phyloP scores from a whole-genome alignment of 1,284 basidiomycete genomes.

The Porphyrellus sp. region DNA sequence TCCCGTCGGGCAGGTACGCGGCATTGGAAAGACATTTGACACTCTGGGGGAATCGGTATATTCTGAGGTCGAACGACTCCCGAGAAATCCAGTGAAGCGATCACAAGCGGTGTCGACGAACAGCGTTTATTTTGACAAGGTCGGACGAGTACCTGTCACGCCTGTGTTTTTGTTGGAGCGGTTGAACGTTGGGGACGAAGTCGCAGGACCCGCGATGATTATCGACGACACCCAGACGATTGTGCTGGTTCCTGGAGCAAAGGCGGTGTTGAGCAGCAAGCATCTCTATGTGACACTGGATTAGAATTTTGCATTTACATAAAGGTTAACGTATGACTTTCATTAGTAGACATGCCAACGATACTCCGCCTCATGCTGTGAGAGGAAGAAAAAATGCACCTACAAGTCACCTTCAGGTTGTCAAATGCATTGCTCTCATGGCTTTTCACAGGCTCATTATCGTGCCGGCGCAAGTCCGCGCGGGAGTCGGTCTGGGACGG shows the following conservation, averaged over 20 bases:
- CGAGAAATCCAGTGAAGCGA: slow-evolving; percentile 41
- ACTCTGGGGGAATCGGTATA: slow-evolving; percentile 79
- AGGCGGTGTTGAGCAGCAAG: slow-evolving; percentile 62
- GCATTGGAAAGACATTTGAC: slow-evolving; percentile 89
- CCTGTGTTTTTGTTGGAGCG: slow-evolving; percentile 75
- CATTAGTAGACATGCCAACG: slow-evolving; percentile 1
- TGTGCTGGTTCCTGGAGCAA: slow-evolving; percentile 70
- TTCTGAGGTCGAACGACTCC: slow-evolving; percentile 57
- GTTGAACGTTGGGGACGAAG: slow-evolving; percentile 64
- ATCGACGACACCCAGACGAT: slow-evolving; percentile 94
- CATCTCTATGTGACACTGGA: slow-evolving; percentile 68
- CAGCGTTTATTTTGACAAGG: slow-evolving; percentile 77
- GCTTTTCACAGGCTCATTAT: background rate
- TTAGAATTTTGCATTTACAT: slow-evolving; percentile 16
- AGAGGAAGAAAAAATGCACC: background rate
- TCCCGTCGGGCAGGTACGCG: slow-evolving; percentile 48
- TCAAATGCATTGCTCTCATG: background rate
- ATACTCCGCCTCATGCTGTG: background rate
- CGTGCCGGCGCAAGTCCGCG: background rate
- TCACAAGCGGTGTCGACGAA: slow-evolving; percentile 49
- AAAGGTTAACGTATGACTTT: background rate
- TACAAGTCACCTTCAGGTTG: background rate
- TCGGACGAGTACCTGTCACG: slow-evolving; percentile 72
- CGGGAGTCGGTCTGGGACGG: slow-evolving; percentile 3
- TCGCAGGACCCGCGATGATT: slow-evolving; percentile 84